Evolutionary conservation across 2,329 filamentous ascomycete species (phyloP), one percentile per base, ranked within the genome.

Genomic region (Boeremia lycopersici): DNA sequence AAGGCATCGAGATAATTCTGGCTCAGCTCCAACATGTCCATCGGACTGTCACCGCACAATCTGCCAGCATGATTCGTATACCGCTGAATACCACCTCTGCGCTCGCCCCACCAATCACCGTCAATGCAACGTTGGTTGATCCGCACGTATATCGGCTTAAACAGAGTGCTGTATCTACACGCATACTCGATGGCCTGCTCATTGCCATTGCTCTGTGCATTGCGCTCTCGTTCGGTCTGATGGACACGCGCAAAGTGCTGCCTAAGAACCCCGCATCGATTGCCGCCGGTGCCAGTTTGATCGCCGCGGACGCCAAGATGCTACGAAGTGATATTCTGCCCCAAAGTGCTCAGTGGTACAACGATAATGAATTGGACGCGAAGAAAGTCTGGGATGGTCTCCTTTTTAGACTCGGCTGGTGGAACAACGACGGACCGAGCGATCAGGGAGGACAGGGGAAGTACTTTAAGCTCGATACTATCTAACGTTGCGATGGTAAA

Each of bases 351-450:
- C 43, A 46, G 43, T 46, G 33, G 43, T 36, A 15, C 9, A 46
- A n/a, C 11, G 43, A 46, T 23, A n/a, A 33, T 15, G 43, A 46
- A 15, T 10, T 46, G 6, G 8, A 46, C 11, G 33, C 25, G 23
- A 29, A 46, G 25, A 38, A 38, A 17, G n/a, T 46, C 3, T 46
- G 43, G 43, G 43, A 38, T 30, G 43, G 33, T 23, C 4, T 29
- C n/a, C 13, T 36, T n/a, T 46, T 46, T n/a, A 46, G 33, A 10
- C 43, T 46, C 2, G 43, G 43, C 8, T 46, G 43, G 43, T 46
- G 43, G 43, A 15, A 46, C 26, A 29, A 9, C 26, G 33, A 46
- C 10, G 33, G 43, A 29, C 23, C n/a, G 6, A 38, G 23, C 11
- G 43, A 29, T 9, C 43, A 30, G 11, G 33, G 25, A 12, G 33